Base-by-base conservation (phyloP, 179 eudicot species). In the Amaranthus tricolor region DNA sequence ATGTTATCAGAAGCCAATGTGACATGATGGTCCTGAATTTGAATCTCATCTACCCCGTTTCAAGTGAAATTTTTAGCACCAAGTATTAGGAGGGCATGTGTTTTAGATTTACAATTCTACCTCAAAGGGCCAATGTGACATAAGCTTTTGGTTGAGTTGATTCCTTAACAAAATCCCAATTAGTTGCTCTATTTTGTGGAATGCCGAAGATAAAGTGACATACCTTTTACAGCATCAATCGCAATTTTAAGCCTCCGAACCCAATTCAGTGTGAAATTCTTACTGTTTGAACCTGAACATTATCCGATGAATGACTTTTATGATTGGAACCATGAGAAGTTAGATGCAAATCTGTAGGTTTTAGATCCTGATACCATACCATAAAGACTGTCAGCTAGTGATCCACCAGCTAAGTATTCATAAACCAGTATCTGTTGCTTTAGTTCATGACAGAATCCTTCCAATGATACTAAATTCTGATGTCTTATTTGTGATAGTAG, bases 171-270 rank as follows among this genome's bases (percentile, higher is more conserved):
- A 31, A 31, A 31, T 31, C 40, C 2, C 40, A 31, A 31, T 31
- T 31, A 31, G 48, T 66, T 19, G 15, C 47, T 68, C 20, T 6
- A 60, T 48, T n/a, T 48, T 20, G 17, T 31, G 16, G n/a, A 60
- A 19, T 56, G 70, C 40, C 3, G 13, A 21, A n/a, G 45, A 9
- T 8, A n/a, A 21, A 31, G 9, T 24, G 16, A 17, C 47, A 40
- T 77, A 92, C 97, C 96, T 85, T 90, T 92, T 68, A 95, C 93
- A 82, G 93, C 91, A 90, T 92, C 97, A 68, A 88, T 84, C 6
- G 91, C 97, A 66, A 92, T 92, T 82, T 90, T 90, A 75, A 90
- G 81, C 73, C 97, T 86, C 62, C 91, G 88, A 60, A 87, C 84
- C 97, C 97, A 92, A 71, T 89, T 90, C 66, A 92, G 81, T 55